Base-by-base conservation (phyloP, 192 early-diverging fungal species). In the Chytriomyces sp. region DNA sequence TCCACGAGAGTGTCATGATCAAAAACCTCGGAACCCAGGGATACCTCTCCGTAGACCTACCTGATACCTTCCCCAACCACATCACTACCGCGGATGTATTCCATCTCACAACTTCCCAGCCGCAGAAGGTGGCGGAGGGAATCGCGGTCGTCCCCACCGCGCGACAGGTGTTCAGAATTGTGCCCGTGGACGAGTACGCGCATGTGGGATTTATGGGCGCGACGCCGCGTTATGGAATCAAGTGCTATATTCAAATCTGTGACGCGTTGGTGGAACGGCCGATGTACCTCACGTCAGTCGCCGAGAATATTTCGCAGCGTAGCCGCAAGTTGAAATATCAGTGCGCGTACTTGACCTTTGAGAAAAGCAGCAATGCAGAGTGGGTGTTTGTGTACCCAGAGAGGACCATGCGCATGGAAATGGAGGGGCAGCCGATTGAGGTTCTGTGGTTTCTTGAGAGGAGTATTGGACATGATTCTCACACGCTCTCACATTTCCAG, bases 381-480 rank as follows among this genome's bases (percentile, higher is more conserved):
- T 80, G 79, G 80, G 63, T 78, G 54, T 64, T 82, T 53, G 60
- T 75, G 22, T 74, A 73, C 39, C 49, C 71, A 12, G 80, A 82
- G 36, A 68, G 67, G 26, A 59, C n/a, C 8, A 39, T 76, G n/a
- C 34, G 70, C 6, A 10, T 74, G 38, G 80, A 82, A 58, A 58
- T 73, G 74, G 80, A 82, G 40, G 80, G 77, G 49, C 12, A 53
- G 2, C 70, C 55, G 3, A 62, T 82, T 5, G 60, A 37, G 39
- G 80, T 82, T 34, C 25, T 32, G 22, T 4, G 2, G n/a, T 32
- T 2, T 64, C 6, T 64, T 40, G 14, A 5, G 25, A 33, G n/a
- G n/a, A n/a, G n/a, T n/a, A n/a, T n/a, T n/a, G n/a, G n/a, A n/a
- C n/a, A n/a, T n/a, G 39, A 52, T 37, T 17, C 32, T n/a, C 8